Evolutionary conservation across 305 asterid genomes (phyloP), one percentile per base, ranked within the genome.

Genomic region (Solanum hybrid): DNA sequence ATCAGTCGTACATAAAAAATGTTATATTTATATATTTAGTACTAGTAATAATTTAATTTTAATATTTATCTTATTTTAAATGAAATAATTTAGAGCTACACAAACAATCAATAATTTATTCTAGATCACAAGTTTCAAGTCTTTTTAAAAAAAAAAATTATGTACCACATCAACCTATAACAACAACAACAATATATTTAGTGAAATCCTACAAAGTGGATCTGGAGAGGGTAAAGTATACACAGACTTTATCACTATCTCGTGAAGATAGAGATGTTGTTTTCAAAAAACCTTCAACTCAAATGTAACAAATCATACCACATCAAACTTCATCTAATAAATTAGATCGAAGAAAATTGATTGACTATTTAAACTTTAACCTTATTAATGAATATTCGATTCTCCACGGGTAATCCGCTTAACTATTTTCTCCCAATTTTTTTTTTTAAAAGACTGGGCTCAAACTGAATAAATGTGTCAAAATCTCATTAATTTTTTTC

Each of bases 181-280:
- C 26, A 61, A 61, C 24, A 7, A 57, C 26, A 61, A 61, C 2
- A 57, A 20, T 8, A 61, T 61, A 61, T 20, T 61, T 2, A 20
- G 11, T 61, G 1, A 61, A 20, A 61, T 61, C 11, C 0, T 4
- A 61, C 2, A 61, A 61, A 61, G 1, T 61, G 24, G 2, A 17
- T 20, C 2, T 3, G 2, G 0, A 8, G 26, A 61, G 2, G 5
- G 0, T 20, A 61, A 0, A 61, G 2, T 61, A 1, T 61, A 20
- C 26, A 20, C 26, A 61, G 0, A 61, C 0, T 0, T 61, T 20
- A 20, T 7, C 24, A 51, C n/a, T 51, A 61, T 0, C 24, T 6
- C 1, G 10, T 57, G 1, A 0, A 57, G 70, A 57, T 0, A 6
- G 0, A 61, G 2, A 61, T 3, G 0, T 61, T 61, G 2, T 61